phyloP scores from a whole-genome alignment of 2,329 filamentous ascomycete genomes.

The Hypoxylon sp. region DNA sequence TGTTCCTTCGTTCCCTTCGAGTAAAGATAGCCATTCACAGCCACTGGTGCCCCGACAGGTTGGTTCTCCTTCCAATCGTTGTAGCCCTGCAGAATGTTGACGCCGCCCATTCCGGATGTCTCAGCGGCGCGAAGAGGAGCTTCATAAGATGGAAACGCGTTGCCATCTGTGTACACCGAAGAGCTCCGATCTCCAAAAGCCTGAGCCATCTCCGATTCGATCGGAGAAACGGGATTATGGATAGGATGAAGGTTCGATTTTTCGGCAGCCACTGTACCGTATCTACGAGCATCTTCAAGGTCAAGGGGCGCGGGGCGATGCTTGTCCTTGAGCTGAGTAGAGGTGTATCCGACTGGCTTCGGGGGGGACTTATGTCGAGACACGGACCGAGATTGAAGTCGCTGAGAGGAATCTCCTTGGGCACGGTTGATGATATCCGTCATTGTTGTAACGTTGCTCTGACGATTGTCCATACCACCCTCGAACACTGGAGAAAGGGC shows the following conservation, averaged over 20 bases:
- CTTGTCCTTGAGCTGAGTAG: conserved; percentile 13
- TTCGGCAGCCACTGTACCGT: conserved; percentile 7
- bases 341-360: conserved; percentile 14
- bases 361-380: conserved; percentile 32
- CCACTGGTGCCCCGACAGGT: neutral
- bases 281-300: conserved; percentile 32
- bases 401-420: neutral
- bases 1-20: conserved; percentile 23
- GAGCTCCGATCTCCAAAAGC: conserved; percentile 26
- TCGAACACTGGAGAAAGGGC: conserved; percentile 32
- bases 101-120: conserved; percentile 7
- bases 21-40: neutral
- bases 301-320: conserved; percentile 40
- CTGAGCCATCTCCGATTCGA: conserved; percentile 7
- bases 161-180: conserved; percentile 40
- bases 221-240: conserved; percentile 37
- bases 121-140: conserved; percentile 37
- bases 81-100: conserved; percentile 43
- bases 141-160: conserved; percentile 24
- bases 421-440: conserved; percentile 33
- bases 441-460: conserved; percentile 46
- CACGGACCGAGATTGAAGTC: conserved; percentile 24
- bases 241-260: conserved; percentile 33
- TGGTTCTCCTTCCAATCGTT: conserved; percentile 35
- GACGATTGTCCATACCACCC: conserved; percentile 9